phyloP scores from a whole-genome alignment of 208 protist species.

The Tritrichomonas musculus region DNA sequence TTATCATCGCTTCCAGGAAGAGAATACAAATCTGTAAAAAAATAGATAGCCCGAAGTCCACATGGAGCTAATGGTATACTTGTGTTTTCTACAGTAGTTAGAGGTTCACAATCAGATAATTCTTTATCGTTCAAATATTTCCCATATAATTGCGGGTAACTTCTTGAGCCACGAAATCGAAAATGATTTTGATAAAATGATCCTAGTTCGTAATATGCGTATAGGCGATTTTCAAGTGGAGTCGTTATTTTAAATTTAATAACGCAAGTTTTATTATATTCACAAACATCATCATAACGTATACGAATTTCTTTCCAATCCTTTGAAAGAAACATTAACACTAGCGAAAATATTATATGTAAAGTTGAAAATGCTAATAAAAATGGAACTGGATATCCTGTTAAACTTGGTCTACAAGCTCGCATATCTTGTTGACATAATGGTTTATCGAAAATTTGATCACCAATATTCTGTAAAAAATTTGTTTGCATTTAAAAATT shows the following conservation, averaged over 20 bases:
- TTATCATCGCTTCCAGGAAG: too few relatives aligned
- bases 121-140: neutral
- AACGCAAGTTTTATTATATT: neutral
- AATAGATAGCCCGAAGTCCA: neutral
- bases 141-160: neutral
- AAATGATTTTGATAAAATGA: neutral
- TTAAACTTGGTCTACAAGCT: neutral
- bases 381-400: neutral
- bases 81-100: neutral
- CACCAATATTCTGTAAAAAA: too few relatives aligned
- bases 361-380: neutral
- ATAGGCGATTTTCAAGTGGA: neutral
- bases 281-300: neutral
- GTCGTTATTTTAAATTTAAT: neutral
- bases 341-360: neutral
- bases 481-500: too few relatives aligned
- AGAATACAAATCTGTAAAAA: slow-evolving; percentile 12
- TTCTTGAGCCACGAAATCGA: neutral
- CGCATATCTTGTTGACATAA: neutral
- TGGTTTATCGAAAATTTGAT: too few relatives aligned
- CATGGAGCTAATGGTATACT: neutral
- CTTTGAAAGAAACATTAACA: neutral
- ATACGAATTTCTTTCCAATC: neutral
- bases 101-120: neutral
- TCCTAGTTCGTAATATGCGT: neutral